Conservation (phyloP, 495 filamentous ascomycete species). For the Penicillium cosmopolitanum region DNA sequence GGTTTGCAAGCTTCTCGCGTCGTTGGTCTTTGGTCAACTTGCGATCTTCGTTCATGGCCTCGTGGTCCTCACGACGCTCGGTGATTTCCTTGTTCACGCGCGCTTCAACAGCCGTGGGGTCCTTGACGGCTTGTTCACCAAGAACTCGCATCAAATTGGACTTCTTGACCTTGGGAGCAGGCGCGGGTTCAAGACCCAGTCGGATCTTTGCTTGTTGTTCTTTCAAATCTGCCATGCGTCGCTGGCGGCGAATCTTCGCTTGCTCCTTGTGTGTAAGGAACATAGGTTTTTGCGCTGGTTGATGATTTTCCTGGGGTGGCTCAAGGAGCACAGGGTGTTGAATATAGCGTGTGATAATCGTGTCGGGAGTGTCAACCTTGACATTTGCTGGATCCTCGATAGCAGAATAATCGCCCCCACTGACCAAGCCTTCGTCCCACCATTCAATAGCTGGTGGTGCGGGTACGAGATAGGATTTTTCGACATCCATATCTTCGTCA, state of each 20-base stretch:
- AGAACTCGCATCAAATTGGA: slow-evolving; percentile 95
- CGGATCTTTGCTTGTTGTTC: slow-evolving; percentile 96
- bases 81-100: slow-evolving; percentile 89
- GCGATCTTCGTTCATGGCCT: slow-evolving; percentile 79
- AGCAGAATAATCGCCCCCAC: slow-evolving; percentile 70
- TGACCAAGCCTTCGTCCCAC: slow-evolving; percentile 93
- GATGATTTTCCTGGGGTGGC: slow-evolving; percentile 84
- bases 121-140: slow-evolving; percentile 96
- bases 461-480: slow-evolving; percentile 84
- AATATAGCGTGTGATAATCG: slow-evolving; percentile 84
- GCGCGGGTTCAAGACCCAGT: slow-evolving; percentile 84
- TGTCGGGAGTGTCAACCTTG: slow-evolving; percentile 77
- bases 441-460: slow-evolving; percentile 89
- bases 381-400: slow-evolving; percentile 65
- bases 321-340: slow-evolving; percentile 94
- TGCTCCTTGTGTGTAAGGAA: slow-evolving; percentile 89
- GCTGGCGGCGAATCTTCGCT: slow-evolving; percentile 86
- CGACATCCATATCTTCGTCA: slow-evolving; percentile 86
- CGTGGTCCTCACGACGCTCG: slow-evolving; percentile 77
- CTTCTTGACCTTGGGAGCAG: slow-evolving; percentile 93
- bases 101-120: slow-evolving; percentile 96
- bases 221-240: slow-evolving; percentile 88
- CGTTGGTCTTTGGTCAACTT: slow-evolving; percentile 90
- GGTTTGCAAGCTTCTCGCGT: slow-evolving; percentile 77
- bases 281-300: slow-evolving; percentile 83